Evolutionary conservation across 176 grass and related monocot genomes (phyloP).

Genomic region (Olyra latifolia): DNA sequence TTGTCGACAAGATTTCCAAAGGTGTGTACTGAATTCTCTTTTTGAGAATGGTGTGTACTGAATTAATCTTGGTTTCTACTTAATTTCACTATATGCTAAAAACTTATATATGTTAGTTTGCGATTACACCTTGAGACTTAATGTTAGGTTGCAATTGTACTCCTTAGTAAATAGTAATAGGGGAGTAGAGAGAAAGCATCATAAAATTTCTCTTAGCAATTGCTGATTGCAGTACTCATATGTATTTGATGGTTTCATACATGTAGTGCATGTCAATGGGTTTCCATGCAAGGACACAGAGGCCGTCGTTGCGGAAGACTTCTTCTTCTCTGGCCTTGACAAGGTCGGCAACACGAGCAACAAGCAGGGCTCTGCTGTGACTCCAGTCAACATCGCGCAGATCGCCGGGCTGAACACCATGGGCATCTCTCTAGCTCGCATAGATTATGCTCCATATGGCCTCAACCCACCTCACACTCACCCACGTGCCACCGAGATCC

Average conservation of each 20-base stretch:
- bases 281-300: background rate
- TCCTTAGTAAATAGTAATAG: no score
- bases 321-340: background rate
- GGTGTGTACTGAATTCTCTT: background rate
- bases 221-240: background rate
- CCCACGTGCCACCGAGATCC: background rate
- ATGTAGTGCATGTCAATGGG: slow-evolving; percentile 10
- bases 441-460: background rate
- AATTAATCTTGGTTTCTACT: background rate
- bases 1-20: background rate
- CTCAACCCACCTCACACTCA: background rate
- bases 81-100: no score
- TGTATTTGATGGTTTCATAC: background rate
- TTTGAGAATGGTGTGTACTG: no score
- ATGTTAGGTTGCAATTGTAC: no score
- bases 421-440: background rate
- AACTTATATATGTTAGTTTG: no score
- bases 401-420: background rate
- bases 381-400: background rate
- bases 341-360: background rate
- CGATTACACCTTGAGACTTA: no score
- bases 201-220: no score
- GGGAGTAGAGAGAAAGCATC: no score
- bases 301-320: background rate
- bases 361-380: background rate